These are phyloP conservation scores for Glarea lozoyensis DNA, from an alignment of 495 filamentous ascomycete species.

Conservation along the genomic window DNA sequence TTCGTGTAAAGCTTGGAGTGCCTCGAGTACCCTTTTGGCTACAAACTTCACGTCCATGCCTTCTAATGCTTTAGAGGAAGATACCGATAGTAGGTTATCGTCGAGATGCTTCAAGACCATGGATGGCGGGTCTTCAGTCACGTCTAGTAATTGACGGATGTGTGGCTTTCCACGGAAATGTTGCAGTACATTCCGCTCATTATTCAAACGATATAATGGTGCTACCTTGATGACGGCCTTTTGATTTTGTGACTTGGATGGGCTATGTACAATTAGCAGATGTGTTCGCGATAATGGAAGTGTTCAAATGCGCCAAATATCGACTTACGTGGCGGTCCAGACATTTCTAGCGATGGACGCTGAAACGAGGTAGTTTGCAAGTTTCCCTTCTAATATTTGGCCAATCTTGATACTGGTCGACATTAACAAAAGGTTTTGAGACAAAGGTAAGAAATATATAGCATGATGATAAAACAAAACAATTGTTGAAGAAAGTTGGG, in stretches of 20 bases:
- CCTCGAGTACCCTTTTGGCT: neutral
- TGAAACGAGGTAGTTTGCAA: too few relatives aligned
- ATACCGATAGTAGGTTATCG: neutral
- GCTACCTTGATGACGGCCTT: neutral
- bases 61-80: neutral
- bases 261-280: too few relatives aligned
- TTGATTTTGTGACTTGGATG: neutral
- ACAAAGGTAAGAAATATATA: too few relatives aligned
- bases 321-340: too few relatives aligned
- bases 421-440: too few relatives aligned
- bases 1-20: neutral
- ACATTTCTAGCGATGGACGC: too few relatives aligned
- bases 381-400: too few relatives aligned
- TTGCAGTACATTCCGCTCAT: neutral
- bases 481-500: too few relatives aligned
- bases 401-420: too few relatives aligned
- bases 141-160: neutral
- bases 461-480: too few relatives aligned
- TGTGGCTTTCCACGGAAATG: neutral
- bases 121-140: neutral
- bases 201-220: neutral
- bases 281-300: too few relatives aligned
- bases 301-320: too few relatives aligned
- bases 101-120: neutral
- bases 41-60: neutral